phyloP scores from a whole-genome alignment of 2,329 filamentous ascomycete genomes.

The Fusarium bactridioides region DNA sequence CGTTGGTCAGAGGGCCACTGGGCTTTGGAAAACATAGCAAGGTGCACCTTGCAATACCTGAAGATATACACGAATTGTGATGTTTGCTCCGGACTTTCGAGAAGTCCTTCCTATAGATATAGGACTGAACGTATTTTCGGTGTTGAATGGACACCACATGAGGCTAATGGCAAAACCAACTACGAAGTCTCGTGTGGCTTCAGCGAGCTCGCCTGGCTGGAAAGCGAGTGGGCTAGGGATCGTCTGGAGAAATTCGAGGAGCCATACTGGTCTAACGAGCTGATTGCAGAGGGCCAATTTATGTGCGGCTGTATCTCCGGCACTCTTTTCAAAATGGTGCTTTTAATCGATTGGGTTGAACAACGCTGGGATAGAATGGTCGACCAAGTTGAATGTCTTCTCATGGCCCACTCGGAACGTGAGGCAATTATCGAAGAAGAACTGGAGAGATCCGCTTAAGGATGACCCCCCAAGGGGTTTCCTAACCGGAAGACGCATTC shows the following conservation, averaged over 20 bases:
- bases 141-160: neutral
- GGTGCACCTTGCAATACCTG: neutral
- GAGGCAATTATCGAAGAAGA: neutral
- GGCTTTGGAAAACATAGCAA: neutral
- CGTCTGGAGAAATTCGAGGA: neutral
- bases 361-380: neutral
- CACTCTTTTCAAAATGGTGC: neutral
- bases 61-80: neutral
- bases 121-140: neutral
- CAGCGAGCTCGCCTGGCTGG: neutral
- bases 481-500: neutral
- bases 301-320: neutral
- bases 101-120: neutral
- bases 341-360: neutral
- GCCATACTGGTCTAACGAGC: neutral
- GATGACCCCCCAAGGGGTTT: too few species aligned
- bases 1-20: neutral
- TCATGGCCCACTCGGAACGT: neutral
- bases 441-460: neutral
- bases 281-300: neutral
- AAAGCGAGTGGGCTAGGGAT: neutral
- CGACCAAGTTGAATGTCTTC: neutral
- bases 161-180: neutral
- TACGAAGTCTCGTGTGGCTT: neutral
- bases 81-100: neutral